Percentiles rank a stretch among this genome's conserved stretches.
These are phyloP conservation scores for Phytopythium chamaehyphon DNA, from an alignment of 352 stramenopile species.

Conservation along the genomic window DNA sequence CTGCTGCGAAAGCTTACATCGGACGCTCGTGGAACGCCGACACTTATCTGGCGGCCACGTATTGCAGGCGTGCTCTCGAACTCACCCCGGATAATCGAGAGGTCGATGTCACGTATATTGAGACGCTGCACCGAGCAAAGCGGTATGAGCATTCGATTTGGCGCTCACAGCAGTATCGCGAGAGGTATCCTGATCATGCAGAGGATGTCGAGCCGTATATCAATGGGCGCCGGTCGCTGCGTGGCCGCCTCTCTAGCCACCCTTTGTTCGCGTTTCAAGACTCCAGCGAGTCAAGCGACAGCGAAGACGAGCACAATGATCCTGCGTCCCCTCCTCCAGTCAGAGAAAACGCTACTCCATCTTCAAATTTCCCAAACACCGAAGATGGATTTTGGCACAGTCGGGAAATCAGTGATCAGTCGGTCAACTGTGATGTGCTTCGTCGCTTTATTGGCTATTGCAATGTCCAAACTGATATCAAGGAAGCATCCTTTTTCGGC, in stretches of 20 bases:
- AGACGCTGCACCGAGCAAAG: slow-evolving; percentile 37
- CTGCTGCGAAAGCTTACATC: slow-evolving; percentile 62
- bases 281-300: slow-evolving; percentile 13
- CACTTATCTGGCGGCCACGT: slow-evolving; percentile 49
- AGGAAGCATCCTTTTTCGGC: slow-evolving; percentile 86
- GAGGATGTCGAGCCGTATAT: slow-evolving; percentile 34
- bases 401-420: slow-evolving; percentile 21
- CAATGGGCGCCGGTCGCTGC: background rate
- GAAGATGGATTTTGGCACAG: slow-evolving; percentile 58
- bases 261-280: slow-evolving; percentile 1
- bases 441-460: slow-evolving; percentile 83
- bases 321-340: background rate
- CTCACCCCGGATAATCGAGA: slow-evolving; percentile 39
- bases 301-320: slow-evolving; percentile 17
- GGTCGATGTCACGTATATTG: slow-evolving; percentile 58
- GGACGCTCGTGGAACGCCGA: slow-evolving; percentile 62
- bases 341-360: background rate
- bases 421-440: slow-evolving; percentile 61
- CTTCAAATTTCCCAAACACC: background rate
- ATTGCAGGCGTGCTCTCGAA: slow-evolving; percentile 64
- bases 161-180: slow-evolving; percentile 36
- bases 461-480: slow-evolving; percentile 90
- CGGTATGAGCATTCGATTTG: slow-evolving; percentile 35
- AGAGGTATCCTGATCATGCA: slow-evolving; percentile 38
- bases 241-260: background rate